Evolutionary conservation across 2,329 filamentous ascomycete species (phyloP).

Genomic region (Arthrobotrys sphaeroides): DNA sequence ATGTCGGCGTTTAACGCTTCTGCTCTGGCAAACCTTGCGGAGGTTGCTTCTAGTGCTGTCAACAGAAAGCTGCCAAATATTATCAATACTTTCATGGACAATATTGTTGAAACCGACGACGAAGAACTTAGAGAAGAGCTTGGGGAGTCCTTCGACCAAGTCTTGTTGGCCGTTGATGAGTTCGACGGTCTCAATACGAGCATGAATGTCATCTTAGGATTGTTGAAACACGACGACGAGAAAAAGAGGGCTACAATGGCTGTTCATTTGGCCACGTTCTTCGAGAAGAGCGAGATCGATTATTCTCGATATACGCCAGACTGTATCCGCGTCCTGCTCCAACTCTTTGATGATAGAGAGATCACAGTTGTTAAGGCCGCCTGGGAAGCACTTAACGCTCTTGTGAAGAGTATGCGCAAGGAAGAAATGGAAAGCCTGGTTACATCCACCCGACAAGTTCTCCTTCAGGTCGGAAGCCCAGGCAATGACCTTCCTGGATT

Average conservation of each 20-base stretch:
- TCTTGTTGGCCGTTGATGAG: slow-evolving; percentile 92
- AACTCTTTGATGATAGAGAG: slow-evolving; percentile 91
- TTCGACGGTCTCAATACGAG: slow-evolving; percentile 93
- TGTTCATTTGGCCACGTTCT: slow-evolving; percentile 84
- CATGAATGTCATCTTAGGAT: slow-evolving; percentile 88
- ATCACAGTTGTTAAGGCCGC: slow-evolving; percentile 84
- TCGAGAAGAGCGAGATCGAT: slow-evolving; percentile 79
- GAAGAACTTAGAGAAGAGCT: slow-evolving; percentile 78
- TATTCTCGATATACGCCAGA: slow-evolving; percentile 97
- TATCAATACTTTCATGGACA: slow-evolving; percentile 93
- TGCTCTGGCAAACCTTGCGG: slow-evolving; percentile 88
- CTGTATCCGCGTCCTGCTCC: slow-evolving; percentile 86
- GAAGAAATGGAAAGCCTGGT: slow-evolving; percentile 98
- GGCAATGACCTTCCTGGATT: slow-evolving; percentile 89
- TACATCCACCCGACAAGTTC: slow-evolving; percentile 81
- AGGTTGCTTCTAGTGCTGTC: slow-evolving; percentile 90
- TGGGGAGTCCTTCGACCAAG: slow-evolving; percentile 82
- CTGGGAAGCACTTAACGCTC: slow-evolving; percentile 84
- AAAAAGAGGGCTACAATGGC: slow-evolving; percentile 80
- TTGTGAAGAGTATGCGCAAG: slow-evolving; percentile 89
- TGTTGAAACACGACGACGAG: slow-evolving; percentile 94
- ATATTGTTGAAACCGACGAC: slow-evolving; percentile 80
- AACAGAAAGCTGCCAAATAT: slow-evolving; percentile 88
- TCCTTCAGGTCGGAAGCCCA: slow-evolving; percentile 87
- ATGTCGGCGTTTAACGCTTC: slow-evolving; percentile 95